A percentile compares a stretch with the other conserved stretches of the same genome.
phyloP scores from a whole-genome alignment of 768 basidiomycete genomes.

The Lactarius sanguifluus region DNA sequence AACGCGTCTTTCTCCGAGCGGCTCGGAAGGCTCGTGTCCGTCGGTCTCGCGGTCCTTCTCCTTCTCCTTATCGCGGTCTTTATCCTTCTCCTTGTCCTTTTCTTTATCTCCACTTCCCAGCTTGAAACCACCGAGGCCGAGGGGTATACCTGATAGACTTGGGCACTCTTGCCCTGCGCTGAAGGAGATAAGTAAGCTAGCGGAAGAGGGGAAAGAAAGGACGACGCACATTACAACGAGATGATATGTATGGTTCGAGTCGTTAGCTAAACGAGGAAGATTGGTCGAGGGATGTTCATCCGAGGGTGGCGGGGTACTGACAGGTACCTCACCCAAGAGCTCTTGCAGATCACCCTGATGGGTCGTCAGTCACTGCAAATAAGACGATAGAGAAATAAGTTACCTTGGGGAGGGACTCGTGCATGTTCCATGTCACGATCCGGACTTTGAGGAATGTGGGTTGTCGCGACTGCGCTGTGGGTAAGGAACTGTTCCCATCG shows the following conservation, averaged over 20 bases:
- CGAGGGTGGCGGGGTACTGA: constrained; percentile 36
- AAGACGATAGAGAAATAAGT: constrained; percentile 6
- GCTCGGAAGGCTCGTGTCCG: constrained; percentile 26
- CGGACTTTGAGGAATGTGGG: constrained; percentile 60
- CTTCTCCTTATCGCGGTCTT: constrained; percentile 36
- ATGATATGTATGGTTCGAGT: constrained; percentile 68
- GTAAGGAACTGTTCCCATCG: constrained; percentile 32
- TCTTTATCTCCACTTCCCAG: constrained; percentile 47
- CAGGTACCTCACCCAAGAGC: constrained; percentile 60
- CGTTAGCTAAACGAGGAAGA: constrained; percentile 50
- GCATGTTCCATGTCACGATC: constrained; percentile 84
- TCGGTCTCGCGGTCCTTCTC: constrained; percentile 20
- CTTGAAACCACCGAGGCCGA: constrained; percentile 75
- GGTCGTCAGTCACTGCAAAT: constrained; percentile 6
- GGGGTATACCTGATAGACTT: constrained; percentile 75
- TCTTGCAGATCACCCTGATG: constrained; percentile 70
- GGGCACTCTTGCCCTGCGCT: constrained; percentile 80
- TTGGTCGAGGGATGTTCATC: constrained; percentile 32
- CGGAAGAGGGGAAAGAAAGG: neutral
- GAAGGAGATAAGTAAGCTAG: constrained; percentile 34
- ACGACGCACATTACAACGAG: constrained; percentile 68
- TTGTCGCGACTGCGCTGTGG: constrained; percentile 30
- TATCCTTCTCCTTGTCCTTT: constrained; percentile 35
- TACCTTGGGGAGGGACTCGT: constrained; percentile 77
- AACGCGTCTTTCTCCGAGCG: constrained; percentile 31